A percentile compares a stretch with the other conserved stretches of the same genome.
Conservation (phyloP, 768 basidiomycete genomes). For the Filobasidium floriforme region DNA sequence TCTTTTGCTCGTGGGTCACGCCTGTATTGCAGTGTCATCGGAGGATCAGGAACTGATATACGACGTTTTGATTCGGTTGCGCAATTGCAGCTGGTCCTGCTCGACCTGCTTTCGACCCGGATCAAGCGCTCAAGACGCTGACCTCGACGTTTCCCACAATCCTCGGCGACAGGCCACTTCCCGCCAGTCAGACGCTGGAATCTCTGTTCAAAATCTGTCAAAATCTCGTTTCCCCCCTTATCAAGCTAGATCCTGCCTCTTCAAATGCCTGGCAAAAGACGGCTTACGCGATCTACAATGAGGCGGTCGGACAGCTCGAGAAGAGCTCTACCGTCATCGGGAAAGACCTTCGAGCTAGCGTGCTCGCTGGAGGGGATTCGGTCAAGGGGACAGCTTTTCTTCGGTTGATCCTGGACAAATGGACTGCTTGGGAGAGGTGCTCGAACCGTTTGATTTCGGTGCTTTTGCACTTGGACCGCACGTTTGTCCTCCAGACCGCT, state of each 20-base stretch:
- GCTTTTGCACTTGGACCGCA: slow-evolving; percentile 13
- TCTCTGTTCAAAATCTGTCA: not conserved
- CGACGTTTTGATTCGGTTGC: too few species aligned
- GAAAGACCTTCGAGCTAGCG: not conserved
- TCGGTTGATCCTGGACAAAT: slow-evolving; percentile 7
- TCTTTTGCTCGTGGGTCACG: slow-evolving; percentile 4
- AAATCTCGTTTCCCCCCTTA: not conserved
- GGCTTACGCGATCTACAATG: not conserved
- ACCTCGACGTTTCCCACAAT: slow-evolving; percentile 12
- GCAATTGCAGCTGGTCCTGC: not conserved
- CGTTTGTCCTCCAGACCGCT: not conserved
- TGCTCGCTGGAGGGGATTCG: not conserved
- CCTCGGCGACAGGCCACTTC: slow-evolving; percentile 8
- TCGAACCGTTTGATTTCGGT: slow-evolving; percentile 14
- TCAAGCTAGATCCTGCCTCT: not conserved
- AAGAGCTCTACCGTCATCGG: not conserved
- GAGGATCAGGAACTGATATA: not conserved
- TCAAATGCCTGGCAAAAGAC: not conserved
- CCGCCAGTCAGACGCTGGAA: not conserved
- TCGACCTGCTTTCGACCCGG: slow-evolving; percentile 1
- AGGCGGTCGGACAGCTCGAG: not conserved
- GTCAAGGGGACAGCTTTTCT: slow-evolving; percentile 3
- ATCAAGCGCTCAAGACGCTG: slow-evolving; percentile 1
- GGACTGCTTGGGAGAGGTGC: slow-evolving; percentile 16
- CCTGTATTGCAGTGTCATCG: not conserved